A percentile compares a stretch with the other conserved stretches of the same genome.
phyloP scores from a whole-genome alignment of 202 grass and related monocot species.

The Zoysia matrella region DNA sequence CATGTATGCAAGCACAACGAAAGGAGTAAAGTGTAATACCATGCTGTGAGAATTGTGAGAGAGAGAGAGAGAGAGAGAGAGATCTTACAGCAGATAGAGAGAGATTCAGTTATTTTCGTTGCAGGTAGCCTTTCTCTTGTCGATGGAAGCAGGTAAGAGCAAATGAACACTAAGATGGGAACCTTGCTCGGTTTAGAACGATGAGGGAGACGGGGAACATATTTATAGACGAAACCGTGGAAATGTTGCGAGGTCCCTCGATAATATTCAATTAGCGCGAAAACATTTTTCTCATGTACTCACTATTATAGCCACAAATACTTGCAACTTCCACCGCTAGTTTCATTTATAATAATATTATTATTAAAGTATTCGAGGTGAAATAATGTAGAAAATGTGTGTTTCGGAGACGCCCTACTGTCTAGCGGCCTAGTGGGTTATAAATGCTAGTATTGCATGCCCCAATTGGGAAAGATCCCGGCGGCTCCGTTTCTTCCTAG shows the following conservation, averaged over 20 bases:
- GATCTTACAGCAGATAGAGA: not conserved
- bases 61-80: not conserved
- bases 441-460: too few species aligned
- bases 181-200: not conserved
- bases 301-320: not conserved
- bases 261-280: not conserved
- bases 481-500: too few species aligned
- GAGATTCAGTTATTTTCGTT: not conserved
- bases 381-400: not conserved
- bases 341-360: not conserved
- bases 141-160: not conserved
- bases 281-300: not conserved
- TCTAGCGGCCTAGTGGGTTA: too few species aligned
- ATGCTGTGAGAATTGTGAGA: too few species aligned
- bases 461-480: too few species aligned
- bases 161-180: not conserved
- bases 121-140: not conserved
- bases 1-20: too few species aligned
- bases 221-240: not conserved
- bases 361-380: not conserved
- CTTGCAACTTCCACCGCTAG: not conserved
- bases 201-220: not conserved
- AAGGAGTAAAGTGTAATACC: too few species aligned
- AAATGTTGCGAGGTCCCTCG: not conserved
- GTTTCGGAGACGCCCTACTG: too few species aligned